A percentile compares a stretch with the other conserved stretches of the same genome.
Evolutionary conservation across 2,329 filamentous ascomycete genomes (phyloP).

Genomic region (Akanthomyces uredinophilus): DNA sequence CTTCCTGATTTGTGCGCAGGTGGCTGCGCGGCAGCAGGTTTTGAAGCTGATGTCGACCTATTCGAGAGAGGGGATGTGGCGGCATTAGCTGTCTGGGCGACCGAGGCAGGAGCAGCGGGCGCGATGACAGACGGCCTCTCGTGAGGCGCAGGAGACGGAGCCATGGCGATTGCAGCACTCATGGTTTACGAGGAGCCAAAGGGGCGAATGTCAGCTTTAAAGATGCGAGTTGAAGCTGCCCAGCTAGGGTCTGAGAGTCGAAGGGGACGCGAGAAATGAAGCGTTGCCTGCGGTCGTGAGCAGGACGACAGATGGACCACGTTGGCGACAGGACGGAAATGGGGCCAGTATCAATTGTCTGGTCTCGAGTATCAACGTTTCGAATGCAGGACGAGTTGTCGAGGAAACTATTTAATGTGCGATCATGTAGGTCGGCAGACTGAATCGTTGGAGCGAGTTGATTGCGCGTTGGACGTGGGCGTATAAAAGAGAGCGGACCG

Average conservation of each 20-base stretch:
- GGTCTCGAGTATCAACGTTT: not conserved
- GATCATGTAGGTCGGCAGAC: not conserved
- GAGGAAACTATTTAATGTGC: not conserved
- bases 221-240: not conserved
- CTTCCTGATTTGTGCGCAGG: conserved; percentile 46
- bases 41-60: conserved; percentile 32
- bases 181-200: conserved; percentile 39
- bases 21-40: conserved; percentile 35
- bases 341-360: not conserved
- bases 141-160: conserved; percentile 62
- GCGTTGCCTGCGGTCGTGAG: not conserved
- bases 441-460: not conserved
- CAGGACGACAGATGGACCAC: not conserved
- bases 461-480: conserved; percentile 1
- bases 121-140: conserved; percentile 56
- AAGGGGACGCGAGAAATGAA: not conserved
- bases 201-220: not conserved
- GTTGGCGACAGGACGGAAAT: not conserved
- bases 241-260: not conserved
- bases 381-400: not conserved
- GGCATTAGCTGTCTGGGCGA: conserved; percentile 27
- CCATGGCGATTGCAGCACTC: conserved; percentile 65
- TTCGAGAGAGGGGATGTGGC: conserved; percentile 40
- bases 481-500: conserved; percentile 5
- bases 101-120: conserved; percentile 35